These are phyloP conservation scores for Manihot esculenta DNA, from an alignment of 441 rosid genomes.

Conservation along the genomic window DNA sequence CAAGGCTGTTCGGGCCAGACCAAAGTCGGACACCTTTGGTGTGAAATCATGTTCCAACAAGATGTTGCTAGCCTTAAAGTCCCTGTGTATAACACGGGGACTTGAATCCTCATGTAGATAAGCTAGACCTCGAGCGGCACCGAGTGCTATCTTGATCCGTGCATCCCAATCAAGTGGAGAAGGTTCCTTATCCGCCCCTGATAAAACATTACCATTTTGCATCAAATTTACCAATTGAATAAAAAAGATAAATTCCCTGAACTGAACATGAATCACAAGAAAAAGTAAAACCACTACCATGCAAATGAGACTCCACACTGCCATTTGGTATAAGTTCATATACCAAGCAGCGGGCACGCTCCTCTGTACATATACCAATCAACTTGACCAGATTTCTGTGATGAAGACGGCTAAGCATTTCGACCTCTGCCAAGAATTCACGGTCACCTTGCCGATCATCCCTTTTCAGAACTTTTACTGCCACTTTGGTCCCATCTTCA, in stretches of 20 bases:
- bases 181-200: conserved; percentile 73
- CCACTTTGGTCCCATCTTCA: conserved; percentile 82
- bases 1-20: conserved; percentile 87
- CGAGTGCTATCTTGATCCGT: conserved; percentile 86
- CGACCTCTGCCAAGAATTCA: conserved; percentile 94
- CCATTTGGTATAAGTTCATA: conserved; percentile 96
- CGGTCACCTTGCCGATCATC: conserved; percentile 91
- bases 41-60: conserved; percentile 89
- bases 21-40: conserved; percentile 96
- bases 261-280: not conserved
- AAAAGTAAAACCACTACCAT: conserved; percentile 47
- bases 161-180: conserved; percentile 84
- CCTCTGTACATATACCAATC: conserved; percentile 93
- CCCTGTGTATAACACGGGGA: conserved; percentile 94
- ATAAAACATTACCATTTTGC: conserved; percentile 12
- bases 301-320: conserved; percentile 95
- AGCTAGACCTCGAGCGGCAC: conserved; percentile 91
- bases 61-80: conserved; percentile 95
- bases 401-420: conserved; percentile 98
- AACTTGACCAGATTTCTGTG: conserved; percentile 91
- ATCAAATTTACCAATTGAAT: conserved; percentile 3
- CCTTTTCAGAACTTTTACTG: conserved; percentile 90
- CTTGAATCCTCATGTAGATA: conserved; percentile 97
- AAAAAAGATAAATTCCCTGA: conserved; percentile 3
- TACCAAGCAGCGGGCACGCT: conserved; percentile 77